Conservation (phyloP, 1,284 basidiomycete species). For the Cutaneotrichosporon cutaneum region DNA sequence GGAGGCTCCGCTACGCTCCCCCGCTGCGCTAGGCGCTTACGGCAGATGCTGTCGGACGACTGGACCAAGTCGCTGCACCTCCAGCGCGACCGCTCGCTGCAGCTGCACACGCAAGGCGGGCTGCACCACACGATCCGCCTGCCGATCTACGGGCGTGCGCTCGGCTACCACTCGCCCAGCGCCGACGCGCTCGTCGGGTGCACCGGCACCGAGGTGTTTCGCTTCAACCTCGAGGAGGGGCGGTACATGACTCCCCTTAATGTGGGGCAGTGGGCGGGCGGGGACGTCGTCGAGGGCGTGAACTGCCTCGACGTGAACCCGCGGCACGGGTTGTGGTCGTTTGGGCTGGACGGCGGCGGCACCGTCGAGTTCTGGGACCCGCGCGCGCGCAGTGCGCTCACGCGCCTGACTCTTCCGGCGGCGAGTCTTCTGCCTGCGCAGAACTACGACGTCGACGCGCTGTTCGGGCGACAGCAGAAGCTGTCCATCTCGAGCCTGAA, state of each 20-base stretch:
- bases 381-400: constrained; percentile 65
- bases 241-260: constrained; percentile 78
- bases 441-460: constrained; percentile 35
- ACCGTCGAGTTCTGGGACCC: constrained; percentile 97
- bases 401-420: constrained; percentile 69
- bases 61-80: constrained; percentile 99
- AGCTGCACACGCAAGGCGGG: constrained; percentile 91
- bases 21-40: not conserved
- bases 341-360: constrained; percentile 69
- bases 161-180: constrained; percentile 85
- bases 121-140: constrained; percentile 90
- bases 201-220: constrained; percentile 80
- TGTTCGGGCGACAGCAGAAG: constrained; percentile 39
- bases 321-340: constrained; percentile 84
- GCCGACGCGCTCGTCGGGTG: constrained; percentile 76
- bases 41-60: constrained; percentile 82
- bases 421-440: constrained; percentile 59
- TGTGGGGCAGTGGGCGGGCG: constrained; percentile 56
- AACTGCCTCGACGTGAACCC: constrained; percentile 93
- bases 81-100: constrained; percentile 91
- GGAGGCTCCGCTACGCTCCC: too few species aligned
- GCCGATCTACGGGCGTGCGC: constrained; percentile 86
- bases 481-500: constrained; percentile 81
- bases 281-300: constrained; percentile 66
- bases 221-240: constrained; percentile 93